These are phyloP conservation scores for Globisporangium okanoganense DNA, from an alignment of 352 stramenopile genomes.

Conservation along the genomic window DNA sequence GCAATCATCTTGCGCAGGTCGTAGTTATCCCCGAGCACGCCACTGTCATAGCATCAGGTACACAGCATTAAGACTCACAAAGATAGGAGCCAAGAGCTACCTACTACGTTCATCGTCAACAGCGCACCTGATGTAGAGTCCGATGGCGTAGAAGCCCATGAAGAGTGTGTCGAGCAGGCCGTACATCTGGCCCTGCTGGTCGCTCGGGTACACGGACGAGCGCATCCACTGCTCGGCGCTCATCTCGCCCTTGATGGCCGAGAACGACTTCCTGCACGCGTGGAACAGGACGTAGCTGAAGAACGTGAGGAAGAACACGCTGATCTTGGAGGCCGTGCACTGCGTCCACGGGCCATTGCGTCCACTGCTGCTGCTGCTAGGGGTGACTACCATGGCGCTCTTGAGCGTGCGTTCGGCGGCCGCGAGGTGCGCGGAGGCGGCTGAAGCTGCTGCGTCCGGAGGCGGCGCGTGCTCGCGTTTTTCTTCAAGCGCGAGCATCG, in stretches of 20 bases:
- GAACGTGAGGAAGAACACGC: slow-evolving; percentile 72
- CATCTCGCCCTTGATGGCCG: slow-evolving; percentile 81
- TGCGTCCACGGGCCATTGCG: slow-evolving; percentile 4
- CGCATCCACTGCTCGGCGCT: slow-evolving; percentile 74
- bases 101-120: neutral
- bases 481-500: slow-evolving; percentile 10
- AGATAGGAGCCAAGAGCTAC: neutral
- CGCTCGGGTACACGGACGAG: slow-evolving; percentile 45
- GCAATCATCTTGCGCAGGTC: slow-evolving; percentile 69
- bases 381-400: neutral
- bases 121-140: slow-evolving; percentile 61
- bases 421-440: neutral
- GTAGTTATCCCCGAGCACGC: slow-evolving; percentile 64
- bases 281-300: slow-evolving; percentile 82
- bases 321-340: slow-evolving; percentile 41
- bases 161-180: slow-evolving; percentile 80
- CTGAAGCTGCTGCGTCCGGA: too few species aligned
- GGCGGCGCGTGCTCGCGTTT: neutral
- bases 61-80: neutral
- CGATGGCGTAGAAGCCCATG: slow-evolving; percentile 71
- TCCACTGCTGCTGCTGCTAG: neutral
- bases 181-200: slow-evolving; percentile 78
- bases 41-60: slow-evolving; percentile 23
- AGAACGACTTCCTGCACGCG: slow-evolving; percentile 75
- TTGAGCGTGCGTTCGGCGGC: slow-evolving; percentile 1